These are phyloP conservation scores for Blastobotrys malaysiensis DNA, from an alignment of 1,139 yeast species.

Conservation along the genomic window DNA sequence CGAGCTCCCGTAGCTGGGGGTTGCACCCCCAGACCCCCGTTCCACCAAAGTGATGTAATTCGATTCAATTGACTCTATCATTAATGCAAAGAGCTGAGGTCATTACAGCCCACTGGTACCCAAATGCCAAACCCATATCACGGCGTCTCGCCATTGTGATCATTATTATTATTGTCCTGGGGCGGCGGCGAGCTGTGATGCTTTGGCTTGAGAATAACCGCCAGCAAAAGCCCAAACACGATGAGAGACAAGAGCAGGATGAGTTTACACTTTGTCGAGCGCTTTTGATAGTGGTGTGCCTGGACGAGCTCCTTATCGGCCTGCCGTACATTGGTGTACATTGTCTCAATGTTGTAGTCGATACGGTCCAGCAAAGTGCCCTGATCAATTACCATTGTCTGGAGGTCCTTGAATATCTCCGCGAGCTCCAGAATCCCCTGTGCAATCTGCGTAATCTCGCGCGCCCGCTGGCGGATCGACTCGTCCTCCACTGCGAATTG, in stretches of 20 bases:
- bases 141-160: not conserved
- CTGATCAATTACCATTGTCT: constrained; percentile 86
- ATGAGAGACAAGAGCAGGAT: constrained; percentile 66
- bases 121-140: not conserved
- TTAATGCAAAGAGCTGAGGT: not conserved
- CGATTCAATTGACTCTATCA: not conserved
- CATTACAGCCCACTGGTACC: not conserved
- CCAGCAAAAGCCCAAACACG: constrained; percentile 64
- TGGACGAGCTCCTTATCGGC: constrained; percentile 73
- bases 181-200: constrained; percentile 19
- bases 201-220: constrained; percentile 67
- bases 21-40: too few species aligned
- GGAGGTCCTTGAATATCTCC: constrained; percentile 90
- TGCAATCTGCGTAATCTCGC: constrained; percentile 84
- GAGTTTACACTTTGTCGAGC: constrained; percentile 86
- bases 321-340: constrained; percentile 65
- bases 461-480: constrained; percentile 66
- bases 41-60: not conserved
- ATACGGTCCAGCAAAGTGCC: constrained; percentile 91
- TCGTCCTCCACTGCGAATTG: constrained; percentile 26
- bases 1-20: too few species aligned
- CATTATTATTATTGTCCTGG: constrained; percentile 10
- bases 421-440: constrained; percentile 91
- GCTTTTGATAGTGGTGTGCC: constrained; percentile 77
- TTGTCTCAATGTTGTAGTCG: constrained; percentile 80